These are phyloP conservation scores for Phytophthora crassamura DNA, from an alignment of 352 stramenopile species.

Conservation along the genomic window DNA sequence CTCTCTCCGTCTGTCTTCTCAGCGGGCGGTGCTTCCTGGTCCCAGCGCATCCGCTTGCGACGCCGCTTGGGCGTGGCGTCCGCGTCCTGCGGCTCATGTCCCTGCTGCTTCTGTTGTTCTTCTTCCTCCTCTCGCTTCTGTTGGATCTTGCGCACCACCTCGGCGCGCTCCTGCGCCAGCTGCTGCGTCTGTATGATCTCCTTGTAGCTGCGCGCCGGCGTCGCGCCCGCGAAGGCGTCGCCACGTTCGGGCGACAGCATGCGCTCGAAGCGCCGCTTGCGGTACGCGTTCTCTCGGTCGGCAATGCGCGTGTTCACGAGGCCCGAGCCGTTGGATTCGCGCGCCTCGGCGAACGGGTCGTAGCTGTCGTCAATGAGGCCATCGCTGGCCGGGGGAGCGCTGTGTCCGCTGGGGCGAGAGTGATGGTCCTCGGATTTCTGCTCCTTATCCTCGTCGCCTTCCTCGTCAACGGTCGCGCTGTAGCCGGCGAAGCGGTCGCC, in stretches of 20 bases:
- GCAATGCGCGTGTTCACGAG: constrained; percentile 95
- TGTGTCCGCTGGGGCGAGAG: constrained; percentile 11
- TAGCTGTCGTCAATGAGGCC: constrained; percentile 85
- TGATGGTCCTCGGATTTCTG: constrained; percentile 45
- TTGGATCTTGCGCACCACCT: constrained; percentile 89
- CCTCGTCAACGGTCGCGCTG: constrained; percentile 60
- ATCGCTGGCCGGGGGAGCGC: constrained; percentile 28
- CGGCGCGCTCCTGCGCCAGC: constrained; percentile 85
- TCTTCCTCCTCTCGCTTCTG: constrained; percentile 81
- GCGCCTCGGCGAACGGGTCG: constrained; percentile 89
- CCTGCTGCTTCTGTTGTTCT: constrained; percentile 45
- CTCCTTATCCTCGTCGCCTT: constrained; percentile 56
- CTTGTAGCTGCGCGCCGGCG: constrained; percentile 83
- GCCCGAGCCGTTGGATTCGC: constrained; percentile 87
- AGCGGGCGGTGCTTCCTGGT: constrained; percentile 61
- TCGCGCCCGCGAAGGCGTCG: constrained; percentile 91
- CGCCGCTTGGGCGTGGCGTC: constrained; percentile 67
- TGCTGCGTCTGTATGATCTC: constrained; percentile 93
- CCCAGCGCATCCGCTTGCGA: constrained; percentile 86
- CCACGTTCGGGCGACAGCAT: constrained; percentile 89
- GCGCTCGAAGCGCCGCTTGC: constrained; percentile 90
- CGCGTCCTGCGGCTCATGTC: constrained; percentile 26
- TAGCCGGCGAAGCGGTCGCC: constrained; percentile 69
- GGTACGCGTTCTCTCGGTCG: constrained; percentile 94
- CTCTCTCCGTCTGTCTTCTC: constrained; percentile 71